Evolutionary conservation across 768 basidiomycete species (phyloP).

Genomic region (Pleurotus cornucopiae): DNA sequence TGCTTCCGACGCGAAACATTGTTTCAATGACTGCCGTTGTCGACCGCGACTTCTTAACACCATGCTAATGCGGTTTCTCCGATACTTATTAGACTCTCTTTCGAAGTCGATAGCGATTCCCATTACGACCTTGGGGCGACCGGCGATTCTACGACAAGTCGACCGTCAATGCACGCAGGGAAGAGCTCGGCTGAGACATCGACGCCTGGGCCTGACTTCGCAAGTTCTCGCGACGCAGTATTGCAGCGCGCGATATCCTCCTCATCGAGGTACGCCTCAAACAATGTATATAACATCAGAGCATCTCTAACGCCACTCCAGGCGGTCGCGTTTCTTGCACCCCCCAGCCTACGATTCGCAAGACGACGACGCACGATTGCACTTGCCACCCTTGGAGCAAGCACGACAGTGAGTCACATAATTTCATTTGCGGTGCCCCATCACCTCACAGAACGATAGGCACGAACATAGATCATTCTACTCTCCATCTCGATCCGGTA

Average conservation of each 20-base stretch:
- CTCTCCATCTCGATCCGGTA: slow-evolving; percentile 5
- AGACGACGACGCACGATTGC: slow-evolving; percentile 4
- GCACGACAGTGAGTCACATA: background rate
- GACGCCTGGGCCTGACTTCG: background rate
- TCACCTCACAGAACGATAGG: background rate
- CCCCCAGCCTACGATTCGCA: slow-evolving; percentile 1
- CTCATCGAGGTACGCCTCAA: slow-evolving; percentile 2
- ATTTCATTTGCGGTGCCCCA: background rate
- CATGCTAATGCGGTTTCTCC: background rate
- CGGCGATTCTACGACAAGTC: background rate
- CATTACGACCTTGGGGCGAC: background rate
- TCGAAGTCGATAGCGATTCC: background rate
- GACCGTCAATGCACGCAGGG: background rate
- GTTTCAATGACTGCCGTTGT: too few species aligned
- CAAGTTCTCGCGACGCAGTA: slow-evolving; percentile 1
- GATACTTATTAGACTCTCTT: background rate
- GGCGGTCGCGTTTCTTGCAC: slow-evolving; percentile 1
- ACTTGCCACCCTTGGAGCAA: background rate
- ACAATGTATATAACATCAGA: background rate
- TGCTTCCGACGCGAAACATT: background rate
- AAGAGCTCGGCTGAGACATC: background rate
- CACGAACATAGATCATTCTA: background rate
- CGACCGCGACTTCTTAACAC: background rate
- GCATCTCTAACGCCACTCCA: background rate
- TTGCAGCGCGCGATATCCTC: slow-evolving; percentile 6